Base-by-base conservation (phyloP, 2,329 filamentous ascomycete species). In the Colletotrichum higginsianum region DNA sequence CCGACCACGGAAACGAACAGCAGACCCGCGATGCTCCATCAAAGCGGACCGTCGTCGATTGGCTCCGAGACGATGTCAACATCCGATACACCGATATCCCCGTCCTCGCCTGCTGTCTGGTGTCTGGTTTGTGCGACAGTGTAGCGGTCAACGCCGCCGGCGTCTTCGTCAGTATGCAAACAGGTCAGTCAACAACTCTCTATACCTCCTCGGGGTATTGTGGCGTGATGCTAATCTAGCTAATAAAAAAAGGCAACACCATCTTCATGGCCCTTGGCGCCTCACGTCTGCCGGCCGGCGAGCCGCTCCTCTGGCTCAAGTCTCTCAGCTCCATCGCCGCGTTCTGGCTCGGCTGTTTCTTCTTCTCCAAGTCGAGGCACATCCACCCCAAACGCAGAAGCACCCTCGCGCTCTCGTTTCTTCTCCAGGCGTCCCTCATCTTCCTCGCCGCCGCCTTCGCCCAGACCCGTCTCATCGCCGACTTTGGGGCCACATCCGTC, bases 241-340 rank as follows among this genome's bases (percentile, higher is more conserved):
- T 11, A 11, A 35, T 35, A 35, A 35, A 35, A 6, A 9, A 50
- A 81, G 89, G 89, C 49, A 91, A 91, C 79, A 91, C 89, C 12
- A 86, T 91, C 75, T 90, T 91, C 80, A 83, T 91, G 49, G 89
- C 87, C 21, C 86, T 91, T 26, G 89, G 88, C 66, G 86, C 88
- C 15, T 85, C 88, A 3, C 79, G 80, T 40, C 87, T 89, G 57
- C 88, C 87, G 3, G 77, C 82, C 23, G 82, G 81, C 69, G 81
- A 87, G 69, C 86, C 87, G 4, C 82, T 82, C 66, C 88, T 86
- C 66, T 89, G 86, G 87, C 80, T 86, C 62, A 87, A 84, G 69
- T 87, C 86, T 2, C 81, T 87, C 23, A 80, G 84, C 72, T 90
- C 89, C 64, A 87, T 90, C 73, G 78, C 76, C 67, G 82, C 84